These are phyloP conservation scores for Royoungia palumana DNA, from an alignment of 768 basidiomycete species.

Conservation along the genomic window DNA sequence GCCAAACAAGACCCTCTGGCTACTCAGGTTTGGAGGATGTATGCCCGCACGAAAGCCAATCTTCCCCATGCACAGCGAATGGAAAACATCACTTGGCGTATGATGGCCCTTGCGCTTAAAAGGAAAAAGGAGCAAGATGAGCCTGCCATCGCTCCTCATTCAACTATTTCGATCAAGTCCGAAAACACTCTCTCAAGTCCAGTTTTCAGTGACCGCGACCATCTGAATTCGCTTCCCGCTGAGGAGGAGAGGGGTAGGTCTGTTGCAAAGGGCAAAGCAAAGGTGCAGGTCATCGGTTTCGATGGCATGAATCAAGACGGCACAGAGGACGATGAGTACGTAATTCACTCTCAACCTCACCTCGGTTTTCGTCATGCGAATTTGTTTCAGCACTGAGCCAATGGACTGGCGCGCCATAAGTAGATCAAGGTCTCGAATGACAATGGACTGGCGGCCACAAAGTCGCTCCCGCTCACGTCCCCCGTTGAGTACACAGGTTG, in stretches of 20 bases:
- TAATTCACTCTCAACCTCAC: conserved; percentile 28
- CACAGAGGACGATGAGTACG: conserved; percentile 72
- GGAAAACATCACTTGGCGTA: conserved; percentile 97
- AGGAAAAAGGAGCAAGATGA: conserved; percentile 80
- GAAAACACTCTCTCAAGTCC: conserved; percentile 13
- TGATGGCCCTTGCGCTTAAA: conserved; percentile 95
- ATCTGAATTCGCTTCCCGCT: conserved; percentile 6
- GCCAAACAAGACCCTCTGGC: conserved; percentile 88
- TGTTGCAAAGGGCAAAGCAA: conserved; percentile 77
- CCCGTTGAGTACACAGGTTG: conserved; percentile 48
- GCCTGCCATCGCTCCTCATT: background rate
- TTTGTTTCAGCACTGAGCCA: conserved; percentile 42
- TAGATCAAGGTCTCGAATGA: conserved; percentile 83
- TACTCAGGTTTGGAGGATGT: conserved; percentile 97
- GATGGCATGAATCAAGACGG: conserved; percentile 72
- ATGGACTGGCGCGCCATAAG: conserved; percentile 97
- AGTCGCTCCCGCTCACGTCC: conserved; percentile 78
- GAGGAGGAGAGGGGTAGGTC: conserved; percentile 63
- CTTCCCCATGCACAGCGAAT: conserved; percentile 91
- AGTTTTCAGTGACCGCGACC: background rate
- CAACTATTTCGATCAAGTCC: conserved; percentile 20
- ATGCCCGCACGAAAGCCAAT: conserved; percentile 82
- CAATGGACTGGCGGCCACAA: conserved; percentile 87
- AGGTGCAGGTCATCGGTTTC: conserved; percentile 77
- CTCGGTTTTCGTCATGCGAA: conserved; percentile 24